Evolutionary conservation across 2,329 filamentous ascomycete species (phyloP).

Genomic region (Colletotrichum nymphaeae): DNA sequence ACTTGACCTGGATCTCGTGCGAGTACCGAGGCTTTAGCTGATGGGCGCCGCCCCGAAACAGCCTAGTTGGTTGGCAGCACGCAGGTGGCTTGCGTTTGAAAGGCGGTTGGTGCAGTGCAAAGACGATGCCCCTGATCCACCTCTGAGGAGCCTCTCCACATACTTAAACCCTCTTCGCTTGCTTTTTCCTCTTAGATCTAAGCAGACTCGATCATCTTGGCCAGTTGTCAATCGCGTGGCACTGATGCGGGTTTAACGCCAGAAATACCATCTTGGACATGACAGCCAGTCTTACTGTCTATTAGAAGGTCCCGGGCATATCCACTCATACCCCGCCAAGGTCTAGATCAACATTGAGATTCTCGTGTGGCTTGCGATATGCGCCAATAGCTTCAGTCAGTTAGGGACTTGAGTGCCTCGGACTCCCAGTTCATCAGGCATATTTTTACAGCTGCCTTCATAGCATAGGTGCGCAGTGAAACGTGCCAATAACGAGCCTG

Average conservation of each 20-base stretch:
- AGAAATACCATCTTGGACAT: background rate
- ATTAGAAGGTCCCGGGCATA: background rate
- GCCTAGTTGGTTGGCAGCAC: background rate
- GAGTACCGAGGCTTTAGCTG: background rate
- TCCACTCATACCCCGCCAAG: constrained; percentile 7
- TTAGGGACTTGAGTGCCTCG: background rate
- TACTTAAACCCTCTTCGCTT: constrained; percentile 19
- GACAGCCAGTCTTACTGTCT: background rate
- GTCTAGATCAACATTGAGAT: constrained; percentile 5
- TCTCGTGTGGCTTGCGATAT: constrained; percentile 16
- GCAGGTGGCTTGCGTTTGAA: background rate
- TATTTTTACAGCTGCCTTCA: background rate
- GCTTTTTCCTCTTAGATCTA: constrained; percentile 24
- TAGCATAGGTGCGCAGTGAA: background rate
- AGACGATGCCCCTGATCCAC: constrained; percentile 15
- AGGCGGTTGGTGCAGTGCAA: background rate
- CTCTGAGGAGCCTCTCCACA: constrained; percentile 7
- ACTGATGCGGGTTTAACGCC: background rate
- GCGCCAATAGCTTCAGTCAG: constrained; percentile 11
- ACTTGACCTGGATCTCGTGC: background rate
- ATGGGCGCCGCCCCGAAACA: background rate
- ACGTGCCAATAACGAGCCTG: background rate
- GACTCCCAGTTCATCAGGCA: background rate
- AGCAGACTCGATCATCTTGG: constrained; percentile 9
- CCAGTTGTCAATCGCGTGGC: constrained; percentile 17